A percentile compares a stretch with the other conserved stretches of the same genome.
Evolutionary conservation across 78 protist genomes (phyloP).

Genomic region (Polysphondylium violaceum): DNA sequence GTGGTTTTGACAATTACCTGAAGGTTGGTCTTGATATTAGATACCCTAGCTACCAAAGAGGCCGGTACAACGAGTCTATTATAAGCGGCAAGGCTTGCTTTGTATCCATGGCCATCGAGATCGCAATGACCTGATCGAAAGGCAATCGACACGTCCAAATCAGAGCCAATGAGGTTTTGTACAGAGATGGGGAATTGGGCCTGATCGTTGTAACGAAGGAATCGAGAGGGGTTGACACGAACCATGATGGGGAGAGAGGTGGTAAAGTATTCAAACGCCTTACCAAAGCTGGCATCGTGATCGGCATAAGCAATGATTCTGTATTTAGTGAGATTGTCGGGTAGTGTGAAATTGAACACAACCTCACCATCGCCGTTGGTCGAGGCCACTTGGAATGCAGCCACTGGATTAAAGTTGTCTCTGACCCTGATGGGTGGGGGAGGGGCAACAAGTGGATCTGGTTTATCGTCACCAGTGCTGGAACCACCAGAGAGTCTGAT

Average conservation of each 20-base stretch:
- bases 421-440: conserved; percentile 10
- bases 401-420: conserved; percentile 38
- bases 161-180: conserved; percentile 20
- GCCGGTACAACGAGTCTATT: conserved; percentile 15
- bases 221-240: conserved; percentile 48
- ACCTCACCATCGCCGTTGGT: conserved; percentile 22
- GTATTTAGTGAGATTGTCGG: conserved; percentile 45
- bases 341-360: conserved; percentile 3
- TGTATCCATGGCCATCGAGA: conserved; percentile 3
- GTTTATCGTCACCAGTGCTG: not conserved
- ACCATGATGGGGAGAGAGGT: conserved; percentile 38
- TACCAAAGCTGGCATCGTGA: conserved; percentile 14
- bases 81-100: conserved; percentile 12
- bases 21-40: conserved; percentile 17
- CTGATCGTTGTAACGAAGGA: conserved; percentile 36
- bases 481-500: conserved; percentile 42
- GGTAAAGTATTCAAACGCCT: conserved; percentile 6
- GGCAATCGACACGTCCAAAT: conserved; percentile 9
- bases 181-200: conserved; percentile 36
- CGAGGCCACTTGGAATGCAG: not conserved
- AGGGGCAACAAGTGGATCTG: not conserved
- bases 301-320: conserved; percentile 23
- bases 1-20: conserved; percentile 6
- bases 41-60: not conserved
- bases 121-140: conserved; percentile 13